phyloP scores from a whole-genome alignment of 225 moss, liverwort and hornwort genomes.

The Pseudisothecium myosuroides region DNA sequence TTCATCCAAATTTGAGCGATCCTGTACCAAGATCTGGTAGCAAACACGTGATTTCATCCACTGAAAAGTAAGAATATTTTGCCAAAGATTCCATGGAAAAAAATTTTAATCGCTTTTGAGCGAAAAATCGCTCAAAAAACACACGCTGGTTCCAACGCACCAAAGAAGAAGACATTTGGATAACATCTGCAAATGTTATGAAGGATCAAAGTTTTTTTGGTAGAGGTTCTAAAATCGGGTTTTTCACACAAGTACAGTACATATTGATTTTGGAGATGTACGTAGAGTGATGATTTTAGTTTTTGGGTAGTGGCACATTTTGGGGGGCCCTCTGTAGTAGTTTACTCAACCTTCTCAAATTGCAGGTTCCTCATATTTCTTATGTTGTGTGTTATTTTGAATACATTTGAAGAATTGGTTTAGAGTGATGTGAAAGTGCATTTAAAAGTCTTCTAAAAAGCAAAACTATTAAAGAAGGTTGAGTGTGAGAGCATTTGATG shows the following conservation, averaged over 20 bases:
- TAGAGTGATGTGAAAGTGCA: background rate
- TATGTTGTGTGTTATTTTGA: background rate
- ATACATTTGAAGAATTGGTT: too few relatives aligned
- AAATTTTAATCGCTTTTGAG: too few relatives aligned
- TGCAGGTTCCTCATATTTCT: background rate
- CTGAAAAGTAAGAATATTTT: too few relatives aligned
- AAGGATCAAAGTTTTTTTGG: background rate
- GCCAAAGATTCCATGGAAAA: too few relatives aligned
- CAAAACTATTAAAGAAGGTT: background rate
- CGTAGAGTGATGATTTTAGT: rapidly evolving
- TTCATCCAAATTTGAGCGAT: too few relatives aligned
- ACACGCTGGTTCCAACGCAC: too few relatives aligned
- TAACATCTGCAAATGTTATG: background rate
- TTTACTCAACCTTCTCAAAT: background rate
- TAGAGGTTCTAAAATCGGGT: background rate
- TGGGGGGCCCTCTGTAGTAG: rapidly evolving
- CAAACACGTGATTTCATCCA: too few relatives aligned
- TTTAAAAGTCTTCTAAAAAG: background rate
- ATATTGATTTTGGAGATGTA: background rate
- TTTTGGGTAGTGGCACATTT: rapidly evolving
- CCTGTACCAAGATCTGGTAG: too few relatives aligned
- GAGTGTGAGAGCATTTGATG: background rate
- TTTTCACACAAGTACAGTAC: background rate
- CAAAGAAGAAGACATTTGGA: background rate
- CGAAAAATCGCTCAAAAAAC: too few relatives aligned